A percentile compares a stretch with the other conserved stretches of the same genome.
These are phyloP conservation scores for Lanmaoa rubissima DNA, from an alignment of 768 basidiomycete genomes.

Conservation along the genomic window DNA sequence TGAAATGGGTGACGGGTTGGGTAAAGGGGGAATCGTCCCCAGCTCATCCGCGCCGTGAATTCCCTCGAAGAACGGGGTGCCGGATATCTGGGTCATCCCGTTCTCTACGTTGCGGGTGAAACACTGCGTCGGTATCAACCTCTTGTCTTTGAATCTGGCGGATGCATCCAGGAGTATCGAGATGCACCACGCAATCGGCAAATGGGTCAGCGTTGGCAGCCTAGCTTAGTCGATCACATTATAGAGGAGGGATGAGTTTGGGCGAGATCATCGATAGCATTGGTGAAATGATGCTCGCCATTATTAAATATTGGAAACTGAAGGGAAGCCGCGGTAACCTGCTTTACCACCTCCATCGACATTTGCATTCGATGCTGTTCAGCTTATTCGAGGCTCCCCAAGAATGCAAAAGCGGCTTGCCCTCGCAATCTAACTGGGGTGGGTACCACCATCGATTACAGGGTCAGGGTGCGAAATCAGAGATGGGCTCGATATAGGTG, in stretches of 20 bases:
- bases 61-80: constrained; percentile 47
- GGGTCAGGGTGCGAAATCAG: constrained; percentile 21
- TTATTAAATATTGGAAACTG: too few species aligned
- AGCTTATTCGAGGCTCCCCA: not conserved
- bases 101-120: constrained; percentile 25
- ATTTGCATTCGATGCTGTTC: not conserved
- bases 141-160: not conserved
- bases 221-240: not conserved
- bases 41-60: constrained; percentile 30
- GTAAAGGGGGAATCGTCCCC: not conserved
- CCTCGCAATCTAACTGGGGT: not conserved
- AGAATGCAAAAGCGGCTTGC: not conserved
- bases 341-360: not conserved
- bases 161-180: not conserved
- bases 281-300: too few species aligned
- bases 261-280: not conserved
- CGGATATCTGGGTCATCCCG: constrained; percentile 49
- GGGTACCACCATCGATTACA: constrained; percentile 4
- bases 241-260: too few species aligned
- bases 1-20: not conserved
- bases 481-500: constrained; percentile 33
- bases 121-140: not conserved
- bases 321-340: not conserved
- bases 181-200: not conserved
- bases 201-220: not conserved